Percentiles rank a stretch among this genome's conserved stretches.
Evolutionary conservation across 2,329 filamentous ascomycete genomes (phyloP).

Genomic region (Hortaea werneckii): DNA sequence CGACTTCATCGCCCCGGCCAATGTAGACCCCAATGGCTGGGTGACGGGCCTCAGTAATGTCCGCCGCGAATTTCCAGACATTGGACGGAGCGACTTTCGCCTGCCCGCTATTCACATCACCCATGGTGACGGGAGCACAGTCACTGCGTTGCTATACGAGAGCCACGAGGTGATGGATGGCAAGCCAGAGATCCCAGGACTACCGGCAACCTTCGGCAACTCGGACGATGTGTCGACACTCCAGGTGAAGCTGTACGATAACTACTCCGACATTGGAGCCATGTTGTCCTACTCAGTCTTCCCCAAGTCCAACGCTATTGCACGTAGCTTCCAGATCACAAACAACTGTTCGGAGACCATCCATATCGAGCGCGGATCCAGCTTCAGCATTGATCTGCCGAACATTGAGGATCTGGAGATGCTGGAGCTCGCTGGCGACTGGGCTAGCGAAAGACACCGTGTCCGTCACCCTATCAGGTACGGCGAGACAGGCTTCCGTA

Average conservation of each 20-base stretch:
- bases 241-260: slow-evolving; percentile 48
- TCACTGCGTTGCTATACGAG: slow-evolving; percentile 49
- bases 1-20: slow-evolving; percentile 40
- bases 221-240: slow-evolving; percentile 50
- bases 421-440: slow-evolving; percentile 53
- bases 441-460: slow-evolving; percentile 46
- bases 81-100: slow-evolving; percentile 54
- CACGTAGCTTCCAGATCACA: slow-evolving; percentile 50
- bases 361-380: slow-evolving; percentile 47
- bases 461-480: slow-evolving; percentile 3
- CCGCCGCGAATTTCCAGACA: slow-evolving; percentile 54
- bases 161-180: slow-evolving; percentile 46
- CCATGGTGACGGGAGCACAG: slow-evolving; percentile 48
- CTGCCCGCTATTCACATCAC: slow-evolving; percentile 51
- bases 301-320: slow-evolving; percentile 50
- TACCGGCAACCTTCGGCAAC: slow-evolving; percentile 50
- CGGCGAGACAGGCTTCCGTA: slow-evolving; percentile 41
- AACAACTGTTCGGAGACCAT: slow-evolving; percentile 47
- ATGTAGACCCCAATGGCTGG: slow-evolving; percentile 42
- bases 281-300: slow-evolving; percentile 56
- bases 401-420: slow-evolving; percentile 49
- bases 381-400: slow-evolving; percentile 52
- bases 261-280: slow-evolving; percentile 47
- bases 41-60: slow-evolving; percentile 39
- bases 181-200: slow-evolving; percentile 46